phyloP scores from a whole-genome alignment of 163 green algal species.

The Coccomyxa subellipsoidea region DNA sequence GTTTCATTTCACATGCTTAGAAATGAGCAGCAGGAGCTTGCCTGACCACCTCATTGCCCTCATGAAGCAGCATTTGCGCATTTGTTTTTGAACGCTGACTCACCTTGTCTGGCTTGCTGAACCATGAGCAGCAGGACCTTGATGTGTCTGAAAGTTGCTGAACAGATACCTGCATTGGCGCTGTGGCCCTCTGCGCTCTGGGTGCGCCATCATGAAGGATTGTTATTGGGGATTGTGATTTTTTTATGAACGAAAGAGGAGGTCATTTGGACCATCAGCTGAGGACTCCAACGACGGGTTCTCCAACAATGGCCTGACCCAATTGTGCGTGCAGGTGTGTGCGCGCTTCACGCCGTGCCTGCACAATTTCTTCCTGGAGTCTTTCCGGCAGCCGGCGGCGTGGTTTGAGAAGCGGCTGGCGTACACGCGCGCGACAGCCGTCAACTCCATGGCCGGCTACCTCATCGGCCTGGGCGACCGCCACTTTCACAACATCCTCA shows the following conservation, averaged over 20 bases:
- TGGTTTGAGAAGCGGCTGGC: slow-evolving; percentile 78
- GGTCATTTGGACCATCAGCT: neutral
- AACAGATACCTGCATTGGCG: no score
- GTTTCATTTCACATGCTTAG: no score
- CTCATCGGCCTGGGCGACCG: slow-evolving; percentile 92
- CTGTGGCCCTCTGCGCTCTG: no score
- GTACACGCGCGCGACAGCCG: slow-evolving; percentile 81
- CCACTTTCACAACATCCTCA: slow-evolving; percentile 91
- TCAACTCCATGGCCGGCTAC: slow-evolving; percentile 86
- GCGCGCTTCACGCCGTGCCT: slow-evolving; percentile 73
- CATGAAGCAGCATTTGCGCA: neutral
- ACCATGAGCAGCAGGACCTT: no score
- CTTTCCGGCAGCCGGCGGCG: slow-evolving; percentile 58
- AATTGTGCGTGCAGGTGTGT: slow-evolving; percentile 32
- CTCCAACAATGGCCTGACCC: neutral
- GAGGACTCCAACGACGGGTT: no score
- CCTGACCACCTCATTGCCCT: neutral
- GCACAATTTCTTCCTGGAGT: slow-evolving; percentile 94
- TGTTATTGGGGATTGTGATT: no score
- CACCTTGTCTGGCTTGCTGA: no score
- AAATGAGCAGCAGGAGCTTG: no score
- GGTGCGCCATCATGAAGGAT: no score
- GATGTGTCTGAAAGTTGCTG: no score
- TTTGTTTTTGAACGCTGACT: no score
- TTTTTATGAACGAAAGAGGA: no score